Percentiles rank a stretch among this genome's conserved stretches.
Evolutionary conservation across 139 green algal genomes (phyloP).

Genomic region (Closterium sp.): DNA sequence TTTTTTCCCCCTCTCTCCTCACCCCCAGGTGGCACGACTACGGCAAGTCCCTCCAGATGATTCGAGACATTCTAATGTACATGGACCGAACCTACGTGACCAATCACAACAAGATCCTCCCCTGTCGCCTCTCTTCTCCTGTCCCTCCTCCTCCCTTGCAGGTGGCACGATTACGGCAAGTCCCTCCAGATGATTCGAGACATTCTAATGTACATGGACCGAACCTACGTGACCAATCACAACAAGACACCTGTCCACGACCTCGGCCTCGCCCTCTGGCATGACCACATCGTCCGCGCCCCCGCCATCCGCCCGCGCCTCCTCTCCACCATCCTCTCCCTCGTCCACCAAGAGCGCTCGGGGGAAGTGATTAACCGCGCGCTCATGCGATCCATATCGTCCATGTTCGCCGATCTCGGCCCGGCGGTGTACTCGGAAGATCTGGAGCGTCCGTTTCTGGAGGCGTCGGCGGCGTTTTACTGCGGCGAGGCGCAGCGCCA

Average conservation of each 20-base stretch:
- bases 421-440: constrained; percentile 75
- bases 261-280: constrained; percentile 91
- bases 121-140: no score
- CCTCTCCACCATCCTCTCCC: constrained; percentile 70
- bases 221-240: constrained; percentile 90
- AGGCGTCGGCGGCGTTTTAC: constrained; percentile 84
- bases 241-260: constrained; percentile 85
- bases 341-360: constrained; percentile 71
- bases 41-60: constrained; percentile 63
- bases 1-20: no score
- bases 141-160: constrained; percentile 1
- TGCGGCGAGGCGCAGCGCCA: constrained; percentile 75
- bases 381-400: constrained; percentile 76
- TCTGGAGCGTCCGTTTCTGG: constrained; percentile 93
- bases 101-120: constrained; percentile 84
- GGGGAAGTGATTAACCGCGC: constrained; percentile 81
- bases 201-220: constrained; percentile 99
- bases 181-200: constrained; percentile 93
- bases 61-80: constrained; percentile 99
- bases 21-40: constrained; percentile 34
- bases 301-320: constrained; percentile 72
- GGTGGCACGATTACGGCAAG: constrained; percentile 91
- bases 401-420: constrained; percentile 93
- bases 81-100: constrained; percentile 97
- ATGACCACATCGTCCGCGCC: constrained; percentile 78